phyloP scores from a whole-genome alignment of 2,329 filamentous ascomycete species.

The Botrytis medusae region DNA sequence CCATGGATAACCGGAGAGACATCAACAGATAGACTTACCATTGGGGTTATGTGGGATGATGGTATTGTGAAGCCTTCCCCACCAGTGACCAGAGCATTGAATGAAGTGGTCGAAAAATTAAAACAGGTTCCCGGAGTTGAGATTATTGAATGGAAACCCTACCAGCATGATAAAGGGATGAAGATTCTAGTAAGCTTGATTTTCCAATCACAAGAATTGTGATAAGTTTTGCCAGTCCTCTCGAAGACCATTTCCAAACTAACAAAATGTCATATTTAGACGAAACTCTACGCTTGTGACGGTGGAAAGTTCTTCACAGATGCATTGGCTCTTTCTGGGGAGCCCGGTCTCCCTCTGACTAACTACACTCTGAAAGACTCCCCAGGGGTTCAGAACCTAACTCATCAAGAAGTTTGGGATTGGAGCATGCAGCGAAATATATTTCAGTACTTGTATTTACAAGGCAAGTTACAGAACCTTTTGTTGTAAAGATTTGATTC shows the following conservation, averaged over 20 bases:
- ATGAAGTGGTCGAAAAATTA: not conserved
- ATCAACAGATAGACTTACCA: not conserved
- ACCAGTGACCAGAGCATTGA: not conserved
- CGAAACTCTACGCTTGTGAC: not conserved
- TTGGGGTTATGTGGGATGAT: not conserved
- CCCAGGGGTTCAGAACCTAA: not conserved
- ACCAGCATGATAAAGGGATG: not conserved
- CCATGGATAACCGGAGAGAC: not conserved
- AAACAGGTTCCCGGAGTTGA: not conserved
- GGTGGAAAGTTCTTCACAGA: constrained; percentile 27
- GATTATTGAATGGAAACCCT: not conserved
- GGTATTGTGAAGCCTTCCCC: not conserved
- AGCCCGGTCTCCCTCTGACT: not conserved
- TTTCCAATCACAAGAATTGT: not conserved
- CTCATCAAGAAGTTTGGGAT: not conserved
- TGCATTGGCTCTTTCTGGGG: not conserved
- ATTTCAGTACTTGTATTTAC: not conserved
- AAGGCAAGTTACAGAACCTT: not conserved
- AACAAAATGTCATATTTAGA: not conserved
- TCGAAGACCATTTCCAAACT: not conserved
- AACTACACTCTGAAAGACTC: not conserved
- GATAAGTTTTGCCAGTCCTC: not conserved
- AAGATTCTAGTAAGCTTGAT: not conserved
- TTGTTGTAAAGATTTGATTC: too few relatives aligned
- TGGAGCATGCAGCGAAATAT: not conserved